A percentile compares a stretch with the other conserved stretches of the same genome.
phyloP scores from a whole-genome alignment of 192 early-diverging fungal genomes.

The Coemansia sp. region DNA sequence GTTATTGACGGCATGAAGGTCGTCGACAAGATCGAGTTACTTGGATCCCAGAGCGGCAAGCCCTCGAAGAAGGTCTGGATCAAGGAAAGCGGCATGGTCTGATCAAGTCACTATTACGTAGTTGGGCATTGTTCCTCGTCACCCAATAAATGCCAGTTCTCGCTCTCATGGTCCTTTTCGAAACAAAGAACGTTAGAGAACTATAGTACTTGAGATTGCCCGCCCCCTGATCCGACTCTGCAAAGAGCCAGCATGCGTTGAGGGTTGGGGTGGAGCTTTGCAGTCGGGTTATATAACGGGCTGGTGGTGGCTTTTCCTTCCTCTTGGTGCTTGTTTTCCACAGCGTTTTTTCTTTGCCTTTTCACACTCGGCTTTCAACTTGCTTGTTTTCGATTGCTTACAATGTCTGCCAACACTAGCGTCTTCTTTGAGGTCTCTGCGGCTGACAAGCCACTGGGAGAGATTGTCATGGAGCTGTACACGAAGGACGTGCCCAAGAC shows the following conservation, averaged over 20 bases:
- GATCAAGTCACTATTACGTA: not conserved
- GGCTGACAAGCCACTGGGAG: constrained; percentile 9
- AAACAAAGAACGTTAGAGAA: not conserved
- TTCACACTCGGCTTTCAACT: not conserved
- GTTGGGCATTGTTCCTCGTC: not conserved
- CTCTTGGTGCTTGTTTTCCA: not conserved
- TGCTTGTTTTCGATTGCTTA: not conserved
- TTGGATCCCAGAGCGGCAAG: constrained; percentile 53
- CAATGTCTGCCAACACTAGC: constrained; percentile 29
- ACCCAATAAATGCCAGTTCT: not conserved
- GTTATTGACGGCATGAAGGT: constrained; percentile 71
- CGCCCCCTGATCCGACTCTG: not conserved
- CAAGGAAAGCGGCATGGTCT: constrained; percentile 69
- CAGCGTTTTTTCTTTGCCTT: not conserved
- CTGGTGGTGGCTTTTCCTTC: not conserved
- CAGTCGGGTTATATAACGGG: not conserved
- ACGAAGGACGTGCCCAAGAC: constrained; percentile 88
- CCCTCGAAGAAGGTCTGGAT: constrained; percentile 59
- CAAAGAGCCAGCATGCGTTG: not conserved
- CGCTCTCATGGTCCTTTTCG: not conserved
- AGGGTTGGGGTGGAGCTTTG: not conserved
- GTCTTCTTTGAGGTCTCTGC: constrained; percentile 54
- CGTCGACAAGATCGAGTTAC: constrained; percentile 70
- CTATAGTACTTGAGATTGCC: not conserved
- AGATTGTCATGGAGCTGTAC: constrained; percentile 54